Percentiles rank a stretch among this genome's conserved stretches.
These are phyloP conservation scores for Entophlyctis helioformis DNA, from an alignment of 192 early-diverging fungal genomes.

Conservation along the genomic window DNA sequence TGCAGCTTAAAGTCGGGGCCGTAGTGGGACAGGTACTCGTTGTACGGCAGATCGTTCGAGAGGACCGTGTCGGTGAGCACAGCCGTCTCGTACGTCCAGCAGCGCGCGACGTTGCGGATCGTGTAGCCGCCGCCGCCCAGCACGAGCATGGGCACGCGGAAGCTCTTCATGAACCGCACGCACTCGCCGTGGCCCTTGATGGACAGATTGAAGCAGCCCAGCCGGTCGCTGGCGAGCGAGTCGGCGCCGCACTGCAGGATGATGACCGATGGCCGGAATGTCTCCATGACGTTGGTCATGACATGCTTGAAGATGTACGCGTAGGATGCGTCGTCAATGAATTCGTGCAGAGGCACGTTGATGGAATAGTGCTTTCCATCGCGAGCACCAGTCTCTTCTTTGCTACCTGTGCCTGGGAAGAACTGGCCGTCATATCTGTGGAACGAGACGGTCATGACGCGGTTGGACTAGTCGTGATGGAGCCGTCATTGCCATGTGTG, in stretches of 20 bases:
- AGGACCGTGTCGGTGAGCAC: slow-evolving; percentile 66
- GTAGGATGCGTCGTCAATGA: slow-evolving; percentile 89
- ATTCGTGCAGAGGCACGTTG: slow-evolving; percentile 89
- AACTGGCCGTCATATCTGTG: slow-evolving; percentile 91
- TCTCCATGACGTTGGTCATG: slow-evolving; percentile 78
- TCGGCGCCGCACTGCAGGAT: slow-evolving; percentile 97
- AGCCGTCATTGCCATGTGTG: too few species aligned
- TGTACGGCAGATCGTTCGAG: slow-evolving; percentile 66
- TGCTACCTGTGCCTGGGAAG: slow-evolving; percentile 89
- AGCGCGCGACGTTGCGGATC: slow-evolving; percentile 85
- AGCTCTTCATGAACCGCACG: slow-evolving; percentile 80
- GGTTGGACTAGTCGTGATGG: too few species aligned
- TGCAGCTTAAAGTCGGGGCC: slow-evolving; percentile 82
- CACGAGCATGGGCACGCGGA: slow-evolving; percentile 84
- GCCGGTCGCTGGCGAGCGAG: slow-evolving; percentile 80
- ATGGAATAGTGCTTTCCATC: slow-evolving; percentile 86
- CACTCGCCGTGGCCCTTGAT: slow-evolving; percentile 91
- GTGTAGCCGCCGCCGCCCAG: slow-evolving; percentile 97
- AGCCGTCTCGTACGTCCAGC: slow-evolving; percentile 92
- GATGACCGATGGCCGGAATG: slow-evolving; percentile 81
- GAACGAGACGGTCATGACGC: slow-evolving; percentile 93
- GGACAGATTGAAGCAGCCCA: slow-evolving; percentile 90
- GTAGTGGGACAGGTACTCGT: slow-evolving; percentile 81
- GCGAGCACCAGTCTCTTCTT: slow-evolving; percentile 77
- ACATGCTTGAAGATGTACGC: slow-evolving; percentile 80